phyloP scores from a whole-genome alignment of 164 flowering plant species.

The Dillenia turbinata region DNA sequence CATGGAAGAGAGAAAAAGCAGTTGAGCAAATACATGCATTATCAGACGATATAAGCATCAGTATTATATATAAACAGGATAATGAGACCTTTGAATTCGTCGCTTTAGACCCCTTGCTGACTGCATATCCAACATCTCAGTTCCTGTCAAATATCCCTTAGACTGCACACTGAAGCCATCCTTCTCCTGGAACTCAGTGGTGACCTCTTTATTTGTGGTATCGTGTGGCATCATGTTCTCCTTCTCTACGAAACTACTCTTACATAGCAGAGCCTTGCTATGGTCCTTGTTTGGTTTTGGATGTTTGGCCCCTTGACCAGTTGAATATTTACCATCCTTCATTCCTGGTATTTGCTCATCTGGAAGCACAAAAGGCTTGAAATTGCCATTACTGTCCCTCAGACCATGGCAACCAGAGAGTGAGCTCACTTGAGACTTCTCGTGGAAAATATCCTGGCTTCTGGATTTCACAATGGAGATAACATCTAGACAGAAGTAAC shows the following conservation, averaged over 20 bases:
- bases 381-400: slow-evolving; percentile 9
- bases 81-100: slow-evolving; percentile 39
- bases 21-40: slow-evolving; percentile 1
- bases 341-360: slow-evolving; percentile 8
- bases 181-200: slow-evolving; percentile 1
- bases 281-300: slow-evolving; percentile 10
- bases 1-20: slow-evolving; percentile 5
- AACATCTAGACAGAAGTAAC: slow-evolving; percentile 42
- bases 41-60: slow-evolving; percentile 3
- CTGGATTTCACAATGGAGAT: slow-evolving; percentile 23
- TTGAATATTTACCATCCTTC: slow-evolving; percentile 6
- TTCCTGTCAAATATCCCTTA: slow-evolving; percentile 9
- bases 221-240: slow-evolving; percentile 5
- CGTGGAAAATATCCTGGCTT: slow-evolving; percentile 9
- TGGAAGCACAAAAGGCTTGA: slow-evolving; percentile 4
- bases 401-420: slow-evolving; percentile 10
- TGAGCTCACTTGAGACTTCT: slow-evolving; percentile 14
- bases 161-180: slow-evolving; percentile 11
- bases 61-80: slow-evolving; percentile 7
- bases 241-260: slow-evolving; percentile 6
- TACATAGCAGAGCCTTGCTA: slow-evolving; percentile 9
- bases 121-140: slow-evolving; percentile 12
- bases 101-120: slow-evolving; percentile 17
- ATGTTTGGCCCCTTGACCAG: slow-evolving; percentile 9
- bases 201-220: slow-evolving; percentile 13